Conservation (phyloP, 805 yeast species). For the Tetrapisispora taiwanensis region DNA sequence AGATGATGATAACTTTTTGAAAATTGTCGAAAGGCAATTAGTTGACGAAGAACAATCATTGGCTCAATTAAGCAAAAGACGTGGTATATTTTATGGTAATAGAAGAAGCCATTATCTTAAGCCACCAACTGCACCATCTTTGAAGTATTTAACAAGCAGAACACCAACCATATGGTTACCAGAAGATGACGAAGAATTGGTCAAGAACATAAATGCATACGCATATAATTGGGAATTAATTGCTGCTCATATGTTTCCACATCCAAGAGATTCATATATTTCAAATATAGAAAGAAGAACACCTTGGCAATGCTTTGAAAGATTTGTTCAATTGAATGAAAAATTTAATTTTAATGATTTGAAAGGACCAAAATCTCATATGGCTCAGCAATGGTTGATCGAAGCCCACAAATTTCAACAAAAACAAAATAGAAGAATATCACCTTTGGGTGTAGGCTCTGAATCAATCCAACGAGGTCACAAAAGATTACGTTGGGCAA, state of each 20-base stretch:
- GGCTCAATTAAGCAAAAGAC: slow-evolving; percentile 26
- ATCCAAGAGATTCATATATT: slow-evolving; percentile 57
- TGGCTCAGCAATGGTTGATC: slow-evolving; percentile 86
- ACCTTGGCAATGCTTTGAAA: slow-evolving; percentile 97
- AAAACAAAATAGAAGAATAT: slow-evolving; percentile 76
- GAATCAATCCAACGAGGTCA: slow-evolving; percentile 94
- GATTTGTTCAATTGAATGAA: slow-evolving; percentile 88
- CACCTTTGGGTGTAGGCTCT: slow-evolving; percentile 87
- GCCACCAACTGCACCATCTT: slow-evolving; percentile 88
- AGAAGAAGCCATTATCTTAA: slow-evolving; percentile 55
- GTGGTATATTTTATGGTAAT: slow-evolving; percentile 38
- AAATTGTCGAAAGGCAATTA: slow-evolving; percentile 40
- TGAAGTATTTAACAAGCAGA: slow-evolving; percentile 68
- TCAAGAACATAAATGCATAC: slow-evolving; percentile 74
- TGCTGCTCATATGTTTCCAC: slow-evolving; percentile 64
- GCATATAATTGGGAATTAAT: slow-evolving; percentile 91
- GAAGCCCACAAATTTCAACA: slow-evolving; percentile 84
- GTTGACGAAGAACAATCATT: slow-evolving; percentile 34
- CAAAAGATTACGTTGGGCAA: slow-evolving; percentile 84
- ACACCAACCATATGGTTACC: slow-evolving; percentile 96
- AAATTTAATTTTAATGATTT: slow-evolving; percentile 77
- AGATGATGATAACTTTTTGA: slow-evolving; percentile 57
- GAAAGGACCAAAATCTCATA: slow-evolving; percentile 74
- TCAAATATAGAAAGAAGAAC: slow-evolving; percentile 92
- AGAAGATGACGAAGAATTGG: slow-evolving; percentile 74